Conservation (phyloP, 768 basidiomycete genomes). For the Tubosaeta sp. region DNA sequence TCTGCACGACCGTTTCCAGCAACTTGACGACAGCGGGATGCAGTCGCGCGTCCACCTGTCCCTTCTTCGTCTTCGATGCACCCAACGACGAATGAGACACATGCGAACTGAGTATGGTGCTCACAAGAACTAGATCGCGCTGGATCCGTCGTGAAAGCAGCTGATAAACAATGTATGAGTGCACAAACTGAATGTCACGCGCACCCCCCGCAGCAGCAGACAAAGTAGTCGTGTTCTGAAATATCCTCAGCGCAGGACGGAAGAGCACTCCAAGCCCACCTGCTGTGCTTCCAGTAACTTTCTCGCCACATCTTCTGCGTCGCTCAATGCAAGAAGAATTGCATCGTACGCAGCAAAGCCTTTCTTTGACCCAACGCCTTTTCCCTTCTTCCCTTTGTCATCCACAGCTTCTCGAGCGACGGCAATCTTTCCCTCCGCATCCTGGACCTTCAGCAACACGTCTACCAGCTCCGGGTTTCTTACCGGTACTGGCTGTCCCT, state of each 20-base stretch:
- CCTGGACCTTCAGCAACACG: conserved; percentile 77
- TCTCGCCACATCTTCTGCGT: conserved; percentile 82
- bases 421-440: conserved; percentile 60
- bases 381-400: conserved; percentile 31
- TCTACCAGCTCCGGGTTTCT: conserved; percentile 90
- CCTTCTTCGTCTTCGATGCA: conserved; percentile 32
- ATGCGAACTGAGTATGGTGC: conserved; percentile 52
- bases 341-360: conserved; percentile 86
- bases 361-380: conserved; percentile 52
- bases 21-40: conserved; percentile 87
- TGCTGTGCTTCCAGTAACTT: conserved; percentile 83
- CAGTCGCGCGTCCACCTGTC: conserved; percentile 64
- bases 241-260: not conserved
- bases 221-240: conserved; percentile 42
- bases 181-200: conserved; percentile 79
- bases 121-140: conserved; percentile 79
- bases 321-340: conserved; percentile 77
- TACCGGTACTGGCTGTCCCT: conserved; percentile 77
- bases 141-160: conserved; percentile 84
- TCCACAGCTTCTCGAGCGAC: conserved; percentile 27
- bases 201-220: conserved; percentile 39
- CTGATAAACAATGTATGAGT: conserved; percentile 84
- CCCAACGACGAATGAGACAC: conserved; percentile 23
- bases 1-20: conserved; percentile 81
- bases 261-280: conserved; percentile 36